Base-by-base conservation (phyloP, 1,284 basidiomycete species). In the Mycosarcoma mackinlayi region DNA sequence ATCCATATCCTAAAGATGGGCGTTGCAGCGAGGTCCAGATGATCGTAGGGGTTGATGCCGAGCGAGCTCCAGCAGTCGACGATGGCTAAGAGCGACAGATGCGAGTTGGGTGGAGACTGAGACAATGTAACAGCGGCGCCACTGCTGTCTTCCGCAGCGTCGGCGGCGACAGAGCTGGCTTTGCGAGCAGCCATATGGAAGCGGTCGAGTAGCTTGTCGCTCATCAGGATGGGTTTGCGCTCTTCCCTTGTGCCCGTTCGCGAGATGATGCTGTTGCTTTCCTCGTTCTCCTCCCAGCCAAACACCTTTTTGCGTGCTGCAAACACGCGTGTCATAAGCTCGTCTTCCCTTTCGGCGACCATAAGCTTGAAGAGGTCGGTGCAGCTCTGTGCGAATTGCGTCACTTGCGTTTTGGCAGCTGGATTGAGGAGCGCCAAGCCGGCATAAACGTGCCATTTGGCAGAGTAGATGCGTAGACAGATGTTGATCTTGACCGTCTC, bases 401-500 rank as follows among this genome's bases (percentile, higher is more conserved):
- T 87, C 69, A 98, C 97, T 83, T 97, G 94, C 2, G 87, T 84
- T 50, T 89, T 88, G 0, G 96, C 95, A n/a, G 88, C 89, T 1
- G 96, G 95, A 83, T 98, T 98, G 68, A 98, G 88, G 78, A 98
- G 92, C 0, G 96, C 95, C 13, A 98, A 88, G 3, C 95, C 96
- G 24, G 96, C 96, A 82, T 98, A 98, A 76, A 98, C 95, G 84
- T 98, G 96, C 94, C 94, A 98, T 77, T 94, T 91, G 82, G 94
- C 95, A 40, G 92, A 89, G 84, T 98, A 98, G 80, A 98, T 98
- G 1, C 96, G 92, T 23, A 82, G 61, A 45, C 77, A 91, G 80
- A 98, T 91, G 86, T 98, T 98, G 77, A 97, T 94, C 85, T 98
- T 98, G 78, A 94, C 93, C 8, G 93, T 95, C 84, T 98, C 95